These are phyloP conservation scores for Ceratorhiza oryzae-sativae DNA, from an alignment of 1,284 basidiomycete genomes.

Conservation along the genomic window DNA sequence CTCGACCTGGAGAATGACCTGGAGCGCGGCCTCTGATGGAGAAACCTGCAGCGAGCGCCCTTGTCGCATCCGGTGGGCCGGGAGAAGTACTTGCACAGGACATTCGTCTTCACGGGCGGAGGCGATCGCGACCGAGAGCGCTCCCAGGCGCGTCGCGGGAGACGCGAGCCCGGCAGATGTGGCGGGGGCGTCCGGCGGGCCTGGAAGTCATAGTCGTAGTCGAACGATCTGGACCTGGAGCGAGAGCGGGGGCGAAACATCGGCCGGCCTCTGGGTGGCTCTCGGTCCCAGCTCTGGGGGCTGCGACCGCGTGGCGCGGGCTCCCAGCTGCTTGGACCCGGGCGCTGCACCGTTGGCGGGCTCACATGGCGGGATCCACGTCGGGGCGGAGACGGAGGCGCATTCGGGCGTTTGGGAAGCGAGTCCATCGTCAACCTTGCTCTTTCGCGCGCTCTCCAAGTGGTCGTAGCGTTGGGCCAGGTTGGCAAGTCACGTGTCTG, in stretches of 20 bases:
- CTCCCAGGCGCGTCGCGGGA: conserved; percentile 34
- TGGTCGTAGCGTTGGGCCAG: not conserved
- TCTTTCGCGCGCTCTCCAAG: not conserved
- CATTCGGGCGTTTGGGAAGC: conserved; percentile 25
- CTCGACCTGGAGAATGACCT: conserved; percentile 17
- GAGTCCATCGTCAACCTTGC: conserved; percentile 17
- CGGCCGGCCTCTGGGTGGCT: conserved; percentile 24
- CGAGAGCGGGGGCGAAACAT: conserved; percentile 35
- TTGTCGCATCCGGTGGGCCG: conserved; percentile 34
- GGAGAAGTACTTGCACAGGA: conserved; percentile 29
- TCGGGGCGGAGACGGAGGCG: conserved; percentile 30
- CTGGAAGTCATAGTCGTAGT: conserved; percentile 21
- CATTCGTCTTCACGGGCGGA: conserved; percentile 11
- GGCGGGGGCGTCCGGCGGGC: conserved; percentile 18
- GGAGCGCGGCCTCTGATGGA: conserved; percentile 15
- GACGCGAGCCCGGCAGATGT: conserved; percentile 11
- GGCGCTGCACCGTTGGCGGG: conserved; percentile 27
- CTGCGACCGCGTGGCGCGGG: conserved; percentile 30
- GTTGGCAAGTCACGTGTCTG: conserved; percentile 2
- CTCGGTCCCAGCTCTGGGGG: conserved; percentile 26
- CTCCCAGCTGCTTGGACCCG: conserved; percentile 33
- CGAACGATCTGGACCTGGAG: conserved; percentile 26
- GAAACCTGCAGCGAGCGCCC: conserved; percentile 18
- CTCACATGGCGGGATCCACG: conserved; percentile 34
- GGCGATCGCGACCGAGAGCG: conserved; percentile 27